phyloP scores from a whole-genome alignment of 441 rosid species.

The Metrosideros polymorpha region DNA sequence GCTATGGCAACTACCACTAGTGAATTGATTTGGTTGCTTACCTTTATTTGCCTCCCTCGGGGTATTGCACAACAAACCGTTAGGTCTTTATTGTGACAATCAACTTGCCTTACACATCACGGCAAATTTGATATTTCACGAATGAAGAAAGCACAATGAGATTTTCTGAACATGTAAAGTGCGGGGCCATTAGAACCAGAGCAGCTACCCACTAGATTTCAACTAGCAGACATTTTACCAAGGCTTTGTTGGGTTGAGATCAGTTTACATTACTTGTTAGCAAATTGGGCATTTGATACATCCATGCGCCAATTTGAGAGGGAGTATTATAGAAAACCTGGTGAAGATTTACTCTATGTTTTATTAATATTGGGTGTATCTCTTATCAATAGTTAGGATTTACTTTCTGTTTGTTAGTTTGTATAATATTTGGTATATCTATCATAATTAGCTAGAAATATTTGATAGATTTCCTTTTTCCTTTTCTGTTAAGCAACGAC shows the following conservation, averaged over 20 bases:
- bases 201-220: not conserved
- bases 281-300: not conserved
- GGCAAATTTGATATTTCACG: not conserved
- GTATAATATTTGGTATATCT: not conserved
- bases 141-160: not conserved
- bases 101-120: not conserved
- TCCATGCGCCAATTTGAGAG: not conserved
- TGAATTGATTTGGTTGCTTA: not conserved
- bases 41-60: not conserved
- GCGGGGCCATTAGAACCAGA: not conserved
- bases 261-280: not conserved
- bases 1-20: not conserved
- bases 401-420: not conserved
- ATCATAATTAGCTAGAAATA: too few species aligned
- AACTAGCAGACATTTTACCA: not conserved
- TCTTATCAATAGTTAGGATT: not conserved
- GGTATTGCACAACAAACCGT: not conserved
- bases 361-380: not conserved
- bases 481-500: too few species aligned
- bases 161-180: not conserved
- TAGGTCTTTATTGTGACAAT: not conserved
- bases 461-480: too few species aligned
- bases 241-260: not conserved
- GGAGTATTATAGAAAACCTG: not conserved
- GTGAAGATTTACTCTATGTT: not conserved